Base-by-base conservation (phyloP, 345 rosid genomes). In the Eucalyptus microcorys region DNA sequence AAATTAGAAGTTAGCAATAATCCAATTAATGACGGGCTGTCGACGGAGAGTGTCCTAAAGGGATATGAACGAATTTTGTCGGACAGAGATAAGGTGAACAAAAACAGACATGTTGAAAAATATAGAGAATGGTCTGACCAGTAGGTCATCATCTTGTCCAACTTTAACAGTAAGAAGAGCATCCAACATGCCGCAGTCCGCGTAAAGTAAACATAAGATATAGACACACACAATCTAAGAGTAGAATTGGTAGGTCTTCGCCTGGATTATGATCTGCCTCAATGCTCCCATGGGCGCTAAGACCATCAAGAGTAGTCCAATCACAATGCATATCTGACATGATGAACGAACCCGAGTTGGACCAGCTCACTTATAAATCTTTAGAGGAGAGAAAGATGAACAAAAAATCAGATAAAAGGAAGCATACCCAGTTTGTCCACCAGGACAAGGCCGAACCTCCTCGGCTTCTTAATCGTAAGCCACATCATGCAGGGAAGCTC, bases 261-360 rank as follows among this genome's bases (percentile, higher is more conserved):
- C 95, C 40, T 93, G 48, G 66, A 94, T 43, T 42, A 96, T 93
- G 91, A 96, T 97, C 85, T 88, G 88, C 90, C 98, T 92, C 88
- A 97, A 87, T 37, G 97, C 99, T 89, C 99, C 99, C n/a, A 96
- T 93, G 0, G 99, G 95, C 84, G 98, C 87, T 71, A 97, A 6
- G 40, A 93, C 64, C 99, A 97, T 97, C 92, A 97, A 88, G 15
- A 87, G 8, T 10, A 97, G 34, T 21, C 99, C 99, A 24, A 92
- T 55, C 21, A 91, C 87, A 80, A 96, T 97, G 94, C 99, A 96
- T 34, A 92, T 92, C 99, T 96, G 97, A 19, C 57, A 87, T 21
- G 53, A 85, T 45, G 34, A 55, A 19, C 10, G 79, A 87, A 86
- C 10, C 34, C 57, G 47, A 83, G 50, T 80, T 50, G 83, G 43